phyloP scores from a whole-genome alignment of 495 filamentous ascomycete species.

The Neurospora sp. region DNA sequence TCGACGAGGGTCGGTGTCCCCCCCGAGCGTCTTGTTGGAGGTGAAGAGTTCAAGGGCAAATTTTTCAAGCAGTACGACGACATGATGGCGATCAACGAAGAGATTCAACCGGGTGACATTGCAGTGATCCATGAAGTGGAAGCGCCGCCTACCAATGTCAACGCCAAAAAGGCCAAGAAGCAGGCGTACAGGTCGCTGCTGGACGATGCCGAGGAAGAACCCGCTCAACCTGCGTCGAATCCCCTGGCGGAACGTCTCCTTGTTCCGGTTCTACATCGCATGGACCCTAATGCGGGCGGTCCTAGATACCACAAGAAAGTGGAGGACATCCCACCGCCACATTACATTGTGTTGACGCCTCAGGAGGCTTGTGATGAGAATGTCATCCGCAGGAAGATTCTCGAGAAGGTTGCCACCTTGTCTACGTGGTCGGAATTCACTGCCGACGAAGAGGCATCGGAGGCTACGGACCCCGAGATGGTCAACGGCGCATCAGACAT shows the following conservation, averaged over 20 bases:
- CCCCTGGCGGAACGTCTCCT: slow-evolving; percentile 60
- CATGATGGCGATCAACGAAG: slow-evolving; percentile 52
- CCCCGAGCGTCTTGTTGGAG: slow-evolving; percentile 53
- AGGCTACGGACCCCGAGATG: slow-evolving; percentile 56
- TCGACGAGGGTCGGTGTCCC: slow-evolving; percentile 54
- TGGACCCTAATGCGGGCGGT: slow-evolving; percentile 9
- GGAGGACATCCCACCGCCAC: slow-evolving; percentile 26
- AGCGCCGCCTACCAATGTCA: slow-evolving; percentile 58
- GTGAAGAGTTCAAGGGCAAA: slow-evolving; percentile 67
- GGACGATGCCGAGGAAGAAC: slow-evolving; percentile 46
- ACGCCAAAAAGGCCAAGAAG: slow-evolving; percentile 32
- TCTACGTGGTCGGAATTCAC: slow-evolving; percentile 34
- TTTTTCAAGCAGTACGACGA: slow-evolving; percentile 81
- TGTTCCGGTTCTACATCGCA: slow-evolving; percentile 69
- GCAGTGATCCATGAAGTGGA: slow-evolving; percentile 76
- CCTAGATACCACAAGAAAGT: slow-evolving; percentile 13
- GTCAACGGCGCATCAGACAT: slow-evolving; percentile 66
- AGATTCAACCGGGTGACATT: slow-evolving; percentile 53
- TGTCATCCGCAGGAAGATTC: slow-evolving; percentile 39
- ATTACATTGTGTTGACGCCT: slow-evolving; percentile 41
- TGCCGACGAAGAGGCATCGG: slow-evolving; percentile 36
- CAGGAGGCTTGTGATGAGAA: slow-evolving; percentile 42
- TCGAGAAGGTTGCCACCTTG: slow-evolving; percentile 38
- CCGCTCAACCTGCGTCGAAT: slow-evolving; percentile 47
- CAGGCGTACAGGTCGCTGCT: slow-evolving; percentile 34